Base-by-base conservation (phyloP, 805 yeast species). In the Lipomyces lipofer region DNA sequence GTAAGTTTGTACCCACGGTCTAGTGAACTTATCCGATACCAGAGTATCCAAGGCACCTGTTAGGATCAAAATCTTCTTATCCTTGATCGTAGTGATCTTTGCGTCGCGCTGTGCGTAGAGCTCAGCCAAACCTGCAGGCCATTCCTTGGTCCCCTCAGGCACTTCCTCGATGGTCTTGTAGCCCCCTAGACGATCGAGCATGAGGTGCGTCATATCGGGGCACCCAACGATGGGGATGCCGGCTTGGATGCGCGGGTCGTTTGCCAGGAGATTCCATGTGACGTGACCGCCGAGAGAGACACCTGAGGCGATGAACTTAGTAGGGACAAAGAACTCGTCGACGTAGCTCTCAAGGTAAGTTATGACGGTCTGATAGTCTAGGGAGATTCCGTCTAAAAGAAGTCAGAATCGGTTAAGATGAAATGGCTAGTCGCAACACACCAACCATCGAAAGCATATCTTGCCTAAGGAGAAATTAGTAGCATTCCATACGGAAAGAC, bases 271-370 rank as follows among this genome's bases (percentile, higher is more conserved):
- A 60, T 76, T 67, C 71, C 79, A 78, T 28, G 76, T 71, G n/a
- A 76, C 71, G 65, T 82, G 85, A 0, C 81, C 86, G 2, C 86
- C 85, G 43, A 81, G 70, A 0, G 85, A 80, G 38, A 72, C 71
- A 1, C 86, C 87, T 10, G 74, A 62, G 27, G 78, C 66, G 40
- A 77, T 71, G 64, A 75, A 76, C 54, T 46, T 55, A 24, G 27
- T 51, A 36, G 36, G 66, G 64, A 51, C 72, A 49, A 62, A 60
- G 21, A 63, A 63, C 35, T 68, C 63, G 38, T 60, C 66, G 43
- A 62, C 67, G 62, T 65, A 73, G 50, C 66, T 59, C 5, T 82
- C 83, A 36, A 80, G 64, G 54, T 71, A 76, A 58, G 73, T 75
- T 61, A 78, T 74, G 22, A 80, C 62, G 22, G 74, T 63, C 52